These are phyloP conservation scores for Chalara sp. DNA, from an alignment of 2,329 filamentous ascomycete genomes.

Conservation along the genomic window DNA sequence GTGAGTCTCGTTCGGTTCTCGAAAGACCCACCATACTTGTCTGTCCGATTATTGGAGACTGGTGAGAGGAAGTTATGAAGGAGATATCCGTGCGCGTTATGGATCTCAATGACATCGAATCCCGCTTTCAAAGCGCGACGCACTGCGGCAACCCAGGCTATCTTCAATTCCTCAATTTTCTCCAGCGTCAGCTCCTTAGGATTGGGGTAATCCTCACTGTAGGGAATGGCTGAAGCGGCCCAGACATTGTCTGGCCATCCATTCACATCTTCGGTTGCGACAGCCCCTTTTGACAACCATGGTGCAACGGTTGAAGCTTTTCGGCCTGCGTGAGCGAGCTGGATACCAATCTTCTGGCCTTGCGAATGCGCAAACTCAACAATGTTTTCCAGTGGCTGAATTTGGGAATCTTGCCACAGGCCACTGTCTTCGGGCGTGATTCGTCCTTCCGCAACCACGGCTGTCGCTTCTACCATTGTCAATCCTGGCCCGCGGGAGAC, in stretches of 20 bases:
- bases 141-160: conserved; percentile 51
- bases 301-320: conserved; percentile 56
- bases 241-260: conserved; percentile 53
- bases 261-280: conserved; percentile 42
- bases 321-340: conserved; percentile 74
- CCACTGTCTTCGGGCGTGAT: conserved; percentile 77
- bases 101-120: conserved; percentile 69
- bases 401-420: conserved; percentile 80
- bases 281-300: conserved; percentile 51
- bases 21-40: conserved; percentile 61
- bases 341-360: conserved; percentile 68
- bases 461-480: conserved; percentile 71
- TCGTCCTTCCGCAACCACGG: conserved; percentile 67
- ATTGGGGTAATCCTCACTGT: conserved; percentile 49
- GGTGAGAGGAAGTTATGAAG: conserved; percentile 65
- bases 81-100: conserved; percentile 75
- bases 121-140: conserved; percentile 60
- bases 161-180: conserved; percentile 62
- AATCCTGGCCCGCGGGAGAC: conserved; percentile 69
- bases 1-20: conserved; percentile 66
- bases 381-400: conserved; percentile 57
- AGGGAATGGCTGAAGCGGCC: conserved; percentile 48
- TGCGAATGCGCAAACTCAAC: conserved; percentile 78
- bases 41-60: conserved; percentile 60
- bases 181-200: conserved; percentile 62